Evolutionary conservation across 192 early-diverging fungal species (phyloP).

Genomic region (Backusella tuberculispora): DNA sequence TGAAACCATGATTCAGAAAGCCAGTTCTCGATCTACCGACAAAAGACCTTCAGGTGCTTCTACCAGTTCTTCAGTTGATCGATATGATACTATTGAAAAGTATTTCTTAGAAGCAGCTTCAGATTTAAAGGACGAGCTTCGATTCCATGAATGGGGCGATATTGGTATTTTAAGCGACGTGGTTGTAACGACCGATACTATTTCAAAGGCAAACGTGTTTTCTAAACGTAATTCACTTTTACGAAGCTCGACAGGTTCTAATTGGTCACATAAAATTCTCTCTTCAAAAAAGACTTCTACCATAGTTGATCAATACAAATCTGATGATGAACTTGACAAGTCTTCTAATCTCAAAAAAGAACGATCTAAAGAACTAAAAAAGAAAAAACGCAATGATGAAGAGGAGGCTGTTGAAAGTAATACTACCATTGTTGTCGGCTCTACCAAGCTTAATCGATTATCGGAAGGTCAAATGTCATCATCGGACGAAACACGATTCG

Average conservation of each 20-base stretch:
- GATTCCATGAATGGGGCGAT: not conserved
- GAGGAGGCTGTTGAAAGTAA: not conserved
- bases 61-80: not conserved
- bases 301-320: not conserved
- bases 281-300: not conserved
- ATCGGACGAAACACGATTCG: not conserved
- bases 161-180: constrained; percentile 25
- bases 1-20: constrained; percentile 11
- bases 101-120: constrained; percentile 16
- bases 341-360: not conserved
- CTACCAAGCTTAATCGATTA: too few relatives aligned
- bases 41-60: not conserved
- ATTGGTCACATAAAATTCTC: constrained; percentile 1
- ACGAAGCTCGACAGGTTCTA: not conserved
- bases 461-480: constrained; percentile 15
- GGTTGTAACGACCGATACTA: constrained; percentile 23
- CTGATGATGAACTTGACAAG: constrained; percentile 1
- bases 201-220: constrained; percentile 18
- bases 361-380: not conserved
- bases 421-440: not conserved
- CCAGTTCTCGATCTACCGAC: constrained; percentile 3
- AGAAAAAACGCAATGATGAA: not conserved
- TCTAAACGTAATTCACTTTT: not conserved
- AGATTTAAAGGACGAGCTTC: constrained; percentile 11
- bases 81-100: constrained; percentile 18